Percentiles rank a stretch among this genome's conserved stretches.
These are phyloP conservation scores for Limnanthes douglasii DNA, from an alignment of 345 rosid species.

Conservation along the genomic window DNA sequence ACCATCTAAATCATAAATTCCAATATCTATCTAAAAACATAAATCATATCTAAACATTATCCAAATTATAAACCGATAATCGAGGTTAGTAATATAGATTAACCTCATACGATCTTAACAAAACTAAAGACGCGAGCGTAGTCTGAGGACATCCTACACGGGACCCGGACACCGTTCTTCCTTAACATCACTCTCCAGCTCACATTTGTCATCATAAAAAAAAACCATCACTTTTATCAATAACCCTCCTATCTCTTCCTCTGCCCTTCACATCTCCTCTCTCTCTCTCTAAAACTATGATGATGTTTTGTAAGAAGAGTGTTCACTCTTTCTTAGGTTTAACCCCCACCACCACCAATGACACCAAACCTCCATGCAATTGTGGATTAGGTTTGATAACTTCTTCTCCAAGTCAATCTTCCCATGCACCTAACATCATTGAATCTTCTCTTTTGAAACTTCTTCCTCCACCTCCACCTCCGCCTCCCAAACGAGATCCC, in stretches of 20 bases:
- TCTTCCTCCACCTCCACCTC: background rate
- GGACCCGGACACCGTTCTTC: too few relatives aligned
- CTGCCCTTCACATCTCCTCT: background rate
- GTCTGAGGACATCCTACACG: too few relatives aligned
- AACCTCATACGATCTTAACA: too few relatives aligned
- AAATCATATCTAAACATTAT: too few relatives aligned
- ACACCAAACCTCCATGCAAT: constrained; percentile 1
- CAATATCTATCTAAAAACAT: too few relatives aligned
- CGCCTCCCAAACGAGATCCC: constrained; percentile 9
- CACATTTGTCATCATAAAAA: too few relatives aligned
- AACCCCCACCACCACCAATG: constrained; percentile 1
- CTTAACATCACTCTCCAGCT: too few relatives aligned
- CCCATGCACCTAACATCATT: constrained; percentile 19
- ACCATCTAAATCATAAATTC: too few relatives aligned
- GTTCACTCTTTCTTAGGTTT: constrained; percentile 27
- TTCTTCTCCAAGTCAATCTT: background rate
- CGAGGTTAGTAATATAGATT: too few relatives aligned
- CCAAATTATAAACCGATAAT: too few relatives aligned
- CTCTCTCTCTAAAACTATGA: constrained; percentile 13
- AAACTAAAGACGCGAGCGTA: too few relatives aligned
- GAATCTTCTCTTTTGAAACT: constrained; percentile 16
- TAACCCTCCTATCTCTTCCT: constrained; percentile 4
- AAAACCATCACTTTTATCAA: too few relatives aligned
- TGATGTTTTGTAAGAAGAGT: constrained; percentile 35
- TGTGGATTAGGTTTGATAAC: constrained; percentile 22